Base-by-base conservation (phyloP, 2,329 filamentous ascomycete genomes). In the Pseudogymnoascus sp. region DNA sequence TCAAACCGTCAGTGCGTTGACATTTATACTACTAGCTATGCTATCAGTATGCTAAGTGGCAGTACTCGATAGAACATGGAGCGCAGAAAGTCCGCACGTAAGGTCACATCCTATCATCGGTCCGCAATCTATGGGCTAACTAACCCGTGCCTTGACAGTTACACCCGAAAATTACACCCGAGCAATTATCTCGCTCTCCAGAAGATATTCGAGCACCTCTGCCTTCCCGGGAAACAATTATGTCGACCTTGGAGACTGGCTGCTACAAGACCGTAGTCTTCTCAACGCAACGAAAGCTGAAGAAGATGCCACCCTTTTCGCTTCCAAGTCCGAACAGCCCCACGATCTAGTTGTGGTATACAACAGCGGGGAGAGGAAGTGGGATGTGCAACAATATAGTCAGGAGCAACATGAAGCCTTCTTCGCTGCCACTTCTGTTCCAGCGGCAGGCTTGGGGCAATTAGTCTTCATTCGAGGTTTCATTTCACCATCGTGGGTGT, bases 91-190 rank as follows among this genome's bases (percentile, higher is more conserved):
- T 29, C 21, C 8, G 13, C 52, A 18, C 52, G 52, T 58, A 58
- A 9, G 52, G 52, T 31, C 21, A 25, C 27, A 58, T 27, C 21
- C 45, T 27, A 52, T 58, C 52, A 29, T 29, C 13, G 21, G 27
- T 58, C 52, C 21, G 52, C 52, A 58, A n/a, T 58, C n/a, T n/a
- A 27, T 29, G 21, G 52, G 9, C 52, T 25, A 58, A 58, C 52
- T 58, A 58, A n/a, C 8, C n/a, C 12, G 9, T 58, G 31, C 31
- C 52, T 58, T 12, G 18, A 58, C 52, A 58, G 52, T 58, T 58
- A 58, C 52, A 18, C 52, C 52, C 15, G 64, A 72, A 70, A 29
- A 62, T 64, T 52, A 69, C 67, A 59, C 69, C 67, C 31, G 60
- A 13, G 45, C 60, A 59, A 62, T 62, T 48, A 62, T 62, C 42